These are phyloP conservation scores for Paramecium caudatum DNA, from an alignment of 73 alveolate genomes.

Conservation along the genomic window DNA sequence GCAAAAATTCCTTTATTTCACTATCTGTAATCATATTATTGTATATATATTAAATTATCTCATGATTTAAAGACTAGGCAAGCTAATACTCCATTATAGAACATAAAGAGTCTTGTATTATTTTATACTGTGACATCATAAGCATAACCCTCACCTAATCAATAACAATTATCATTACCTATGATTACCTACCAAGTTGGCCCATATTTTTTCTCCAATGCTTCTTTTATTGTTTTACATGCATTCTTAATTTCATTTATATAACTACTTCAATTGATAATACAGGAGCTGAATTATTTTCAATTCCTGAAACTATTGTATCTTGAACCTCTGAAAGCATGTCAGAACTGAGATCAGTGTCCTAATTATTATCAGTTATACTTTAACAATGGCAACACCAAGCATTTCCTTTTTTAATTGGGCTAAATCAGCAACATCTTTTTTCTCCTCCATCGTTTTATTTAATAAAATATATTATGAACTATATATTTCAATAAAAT, in stretches of 20 bases:
- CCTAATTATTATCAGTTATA: constrained; percentile 17
- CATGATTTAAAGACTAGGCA: constrained; percentile 74
- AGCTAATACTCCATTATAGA: constrained; percentile 76
- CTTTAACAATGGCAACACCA: constrained; percentile 72
- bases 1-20: constrained; percentile 25
- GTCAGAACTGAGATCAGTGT: constrained; percentile 72
- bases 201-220: constrained; percentile 74
- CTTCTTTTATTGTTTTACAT: constrained; percentile 76
- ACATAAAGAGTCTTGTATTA: constrained; percentile 75
- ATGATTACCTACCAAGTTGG: constrained; percentile 77
- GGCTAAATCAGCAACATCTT: constrained; percentile 51
- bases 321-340: constrained; percentile 75
- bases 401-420: constrained; percentile 72
- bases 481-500: too few species aligned
- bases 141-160: constrained; percentile 78
- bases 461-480: too few species aligned
- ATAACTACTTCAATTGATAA: constrained; percentile 38
- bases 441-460: constrained; percentile 70
- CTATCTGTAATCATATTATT: constrained; percentile 38
- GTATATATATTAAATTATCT: too few species aligned
- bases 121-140: constrained; percentile 76
- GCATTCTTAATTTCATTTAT: constrained; percentile 58
- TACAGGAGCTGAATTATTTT: constrained; percentile 70
- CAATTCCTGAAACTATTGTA: constrained; percentile 75
- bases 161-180: constrained; percentile 38